A percentile compares a stretch with the other conserved stretches of the same genome.
Evolutionary conservation across 768 basidiomycete genomes (phyloP).

Genomic region (Hebeloma cylindrosporum): DNA sequence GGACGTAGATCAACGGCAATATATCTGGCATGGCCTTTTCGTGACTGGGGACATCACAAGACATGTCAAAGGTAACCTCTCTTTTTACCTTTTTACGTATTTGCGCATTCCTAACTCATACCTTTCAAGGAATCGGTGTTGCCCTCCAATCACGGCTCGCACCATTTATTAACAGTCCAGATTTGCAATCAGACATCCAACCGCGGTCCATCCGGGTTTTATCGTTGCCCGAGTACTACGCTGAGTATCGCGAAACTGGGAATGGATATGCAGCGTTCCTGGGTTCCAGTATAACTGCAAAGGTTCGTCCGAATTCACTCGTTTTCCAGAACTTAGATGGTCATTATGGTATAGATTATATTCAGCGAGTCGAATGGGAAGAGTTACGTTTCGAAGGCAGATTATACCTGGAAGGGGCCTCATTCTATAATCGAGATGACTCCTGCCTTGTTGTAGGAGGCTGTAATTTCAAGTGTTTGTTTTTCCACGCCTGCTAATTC

Average conservation of each 20-base stretch:
- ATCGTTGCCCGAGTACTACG: constrained; percentile 85
- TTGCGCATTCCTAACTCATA: constrained; percentile 2
- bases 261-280: constrained; percentile 81
- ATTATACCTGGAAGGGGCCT: constrained; percentile 73
- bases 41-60: constrained; percentile 78
- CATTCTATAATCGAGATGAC: constrained; percentile 76
- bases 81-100: constrained; percentile 8
- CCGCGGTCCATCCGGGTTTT: constrained; percentile 62
- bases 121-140: constrained; percentile 51
- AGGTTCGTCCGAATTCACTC: constrained; percentile 43
- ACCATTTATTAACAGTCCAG: constrained; percentile 59
- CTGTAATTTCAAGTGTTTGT: constrained; percentile 1
- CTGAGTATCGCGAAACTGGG: constrained; percentile 84
- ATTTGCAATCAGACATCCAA: constrained; percentile 71
- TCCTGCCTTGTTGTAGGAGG: constrained; percentile 59
- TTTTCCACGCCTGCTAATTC: background rate
- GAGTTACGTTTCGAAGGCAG: constrained; percentile 77
- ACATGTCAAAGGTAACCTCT: constrained; percentile 62
- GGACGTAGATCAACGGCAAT: constrained; percentile 66
- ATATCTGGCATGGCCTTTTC: constrained; percentile 77
- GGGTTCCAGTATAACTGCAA: constrained; percentile 82
- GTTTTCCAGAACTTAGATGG: too few relatives aligned
- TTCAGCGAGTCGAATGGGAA: constrained; percentile 68
- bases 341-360: constrained; percentile 49
- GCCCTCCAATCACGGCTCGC: constrained; percentile 74